Conservation (phyloP, 2,329 filamentous ascomycete genomes). For the Teratosphaeria zuluensis region DNA sequence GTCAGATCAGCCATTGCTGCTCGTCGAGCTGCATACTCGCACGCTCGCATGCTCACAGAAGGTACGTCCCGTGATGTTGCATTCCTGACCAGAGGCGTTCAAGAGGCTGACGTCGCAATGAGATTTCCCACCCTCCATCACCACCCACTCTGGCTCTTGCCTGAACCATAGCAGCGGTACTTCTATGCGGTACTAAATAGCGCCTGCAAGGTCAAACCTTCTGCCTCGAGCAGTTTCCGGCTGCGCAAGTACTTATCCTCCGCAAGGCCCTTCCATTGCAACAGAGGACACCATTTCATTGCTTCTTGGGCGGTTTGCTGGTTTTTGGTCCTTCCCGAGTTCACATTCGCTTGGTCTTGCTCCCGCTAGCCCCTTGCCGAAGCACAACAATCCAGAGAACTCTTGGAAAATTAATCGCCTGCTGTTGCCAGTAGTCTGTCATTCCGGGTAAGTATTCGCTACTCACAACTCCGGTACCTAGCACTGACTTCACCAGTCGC, state of each 20-base stretch:
- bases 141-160: background rate
- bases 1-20: background rate
- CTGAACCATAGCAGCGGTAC: constrained; percentile 14
- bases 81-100: constrained; percentile 23
- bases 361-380: constrained; percentile 15
- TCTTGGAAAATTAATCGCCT: constrained; percentile 19
- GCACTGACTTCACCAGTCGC: constrained; percentile 18
- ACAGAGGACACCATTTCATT: constrained; percentile 14
- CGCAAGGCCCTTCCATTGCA: constrained; percentile 15
- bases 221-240: constrained; percentile 4
- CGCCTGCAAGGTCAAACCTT: constrained; percentile 12
- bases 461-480: constrained; percentile 20
- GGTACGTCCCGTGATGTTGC: constrained; percentile 13
- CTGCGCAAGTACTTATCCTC: constrained; percentile 22
- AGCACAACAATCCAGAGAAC: constrained; percentile 19
- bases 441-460: constrained; percentile 3
- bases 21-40: background rate
- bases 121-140: constrained; percentile 9
- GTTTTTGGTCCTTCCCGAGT: constrained; percentile 5
- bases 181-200: constrained; percentile 14
- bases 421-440: constrained; percentile 8
- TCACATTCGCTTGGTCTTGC: constrained; percentile 1
- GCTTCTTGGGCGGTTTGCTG: constrained; percentile 3
- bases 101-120: constrained; percentile 13
- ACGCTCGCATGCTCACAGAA: background rate